These are phyloP conservation scores for Paecilomyces niveus DNA, from an alignment of 2,329 filamentous ascomycete species.

Conservation along the genomic window DNA sequence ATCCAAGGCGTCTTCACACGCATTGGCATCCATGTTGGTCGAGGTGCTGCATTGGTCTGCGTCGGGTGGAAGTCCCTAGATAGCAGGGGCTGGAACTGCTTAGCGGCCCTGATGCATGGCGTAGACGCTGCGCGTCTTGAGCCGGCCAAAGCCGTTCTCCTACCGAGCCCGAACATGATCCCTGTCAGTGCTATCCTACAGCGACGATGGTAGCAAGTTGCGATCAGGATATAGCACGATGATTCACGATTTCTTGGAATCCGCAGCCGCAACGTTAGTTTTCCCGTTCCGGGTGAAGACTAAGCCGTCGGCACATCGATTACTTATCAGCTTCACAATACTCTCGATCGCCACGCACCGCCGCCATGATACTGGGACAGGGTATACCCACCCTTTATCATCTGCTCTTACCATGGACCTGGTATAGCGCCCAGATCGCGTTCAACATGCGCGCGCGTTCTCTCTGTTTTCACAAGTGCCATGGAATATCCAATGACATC, in stretches of 20 bases:
- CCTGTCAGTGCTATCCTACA: background rate
- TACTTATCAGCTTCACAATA: background rate
- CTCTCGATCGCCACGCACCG: background rate
- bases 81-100: slow-evolving; percentile 5
- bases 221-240: background rate
- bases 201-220: background rate
- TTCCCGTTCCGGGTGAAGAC: slow-evolving; percentile 2
- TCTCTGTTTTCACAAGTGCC: background rate
- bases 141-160: slow-evolving; percentile 12
- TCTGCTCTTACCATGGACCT: background rate
- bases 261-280: background rate
- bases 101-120: slow-evolving; percentile 7
- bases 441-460: background rate
- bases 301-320: background rate
- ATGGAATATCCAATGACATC: slow-evolving; percentile 3
- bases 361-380: slow-evolving; percentile 1
- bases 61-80: slow-evolving; percentile 22
- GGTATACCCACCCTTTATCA: background rate
- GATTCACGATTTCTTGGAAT: background rate
- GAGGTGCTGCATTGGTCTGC: slow-evolving; percentile 16
- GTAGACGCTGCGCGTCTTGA: slow-evolving; percentile 12
- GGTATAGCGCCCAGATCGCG: background rate
- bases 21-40: slow-evolving; percentile 44
- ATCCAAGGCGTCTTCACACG: slow-evolving; percentile 62
- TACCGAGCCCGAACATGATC: slow-evolving; percentile 14